phyloP scores from a whole-genome alignment of 805 yeast genomes.

The Ogataea pini region DNA sequence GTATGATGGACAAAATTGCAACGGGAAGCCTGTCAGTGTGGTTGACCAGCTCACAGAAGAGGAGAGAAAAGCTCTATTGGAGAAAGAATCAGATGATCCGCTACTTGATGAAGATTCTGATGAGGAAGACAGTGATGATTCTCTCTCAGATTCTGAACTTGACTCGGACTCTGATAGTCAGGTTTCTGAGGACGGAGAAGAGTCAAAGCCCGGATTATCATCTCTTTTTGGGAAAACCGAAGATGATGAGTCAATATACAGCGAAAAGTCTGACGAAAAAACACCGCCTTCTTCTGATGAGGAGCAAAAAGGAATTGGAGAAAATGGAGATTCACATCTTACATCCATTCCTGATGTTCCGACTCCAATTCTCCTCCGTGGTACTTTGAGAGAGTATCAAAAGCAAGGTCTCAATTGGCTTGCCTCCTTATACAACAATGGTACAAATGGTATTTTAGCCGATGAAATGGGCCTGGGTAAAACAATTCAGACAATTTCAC shows the following conservation, averaged over 20 bases:
- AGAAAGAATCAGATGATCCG: conserved; percentile 24
- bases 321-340: conserved; percentile 16
- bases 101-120: conserved; percentile 25
- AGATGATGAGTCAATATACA: conserved; percentile 40
- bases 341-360: conserved; percentile 68
- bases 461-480: conserved; percentile 99
- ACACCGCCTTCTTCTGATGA: conserved; percentile 42
- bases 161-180: conserved; percentile 20
- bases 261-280: conserved; percentile 27
- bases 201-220: conserved; percentile 32
- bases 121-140: conserved; percentile 18
- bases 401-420: conserved; percentile 97
- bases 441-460: conserved; percentile 95
- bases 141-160: conserved; percentile 26
- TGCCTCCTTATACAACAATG: conserved; percentile 87
- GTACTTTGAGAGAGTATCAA: conserved; percentile 85
- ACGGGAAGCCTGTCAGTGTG: conserved; percentile 13
- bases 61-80: conserved; percentile 22
- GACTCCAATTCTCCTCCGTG: conserved; percentile 73
- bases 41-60: conserved; percentile 33
- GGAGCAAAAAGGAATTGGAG: conserved; percentile 19
- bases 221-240: conserved; percentile 37
- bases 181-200: conserved; percentile 26
- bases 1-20: conserved; percentile 29
- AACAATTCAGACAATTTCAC: conserved; percentile 92